Base-by-base conservation (phyloP, 192 early-diverging fungal genomes). In the Rhizoclosmatium globosum region DNA sequence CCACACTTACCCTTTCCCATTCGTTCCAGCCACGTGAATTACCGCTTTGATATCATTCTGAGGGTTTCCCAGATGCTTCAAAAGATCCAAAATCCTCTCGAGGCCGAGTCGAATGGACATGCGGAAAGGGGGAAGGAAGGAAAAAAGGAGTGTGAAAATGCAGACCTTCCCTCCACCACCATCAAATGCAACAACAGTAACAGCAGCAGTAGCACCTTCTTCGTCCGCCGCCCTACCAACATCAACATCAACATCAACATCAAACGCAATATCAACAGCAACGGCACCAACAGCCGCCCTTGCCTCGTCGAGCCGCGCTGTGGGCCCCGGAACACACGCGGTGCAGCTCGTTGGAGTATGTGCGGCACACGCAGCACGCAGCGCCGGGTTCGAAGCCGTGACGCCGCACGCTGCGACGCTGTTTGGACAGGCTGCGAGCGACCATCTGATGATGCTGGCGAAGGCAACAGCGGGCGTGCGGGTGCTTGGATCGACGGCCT, bases 1-100 rank as follows among this genome's bases (percentile, higher is more conserved):
- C 31, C 31, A 4, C 2, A 39, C 38, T 6, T 39, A 74, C 72
- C 95, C 95, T 80, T 96, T 96, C 60, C 95, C 95, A 78, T 96
- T 96, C 0, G 95, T 96, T 19, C 95, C 95, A 4, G 93, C 94
- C 1, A 96, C 92, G 80, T 96, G 95, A 38, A 96, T 84, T 4
- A 62, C 60, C n/a, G 89, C 82, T 21, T 80, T 70, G 71, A 89
- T 83, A 17, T 70, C 76, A 42, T 62, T 39, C 13, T 93, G 85
- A 1, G 93, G 93, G 62, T 67, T 85, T 78, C 69, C 88, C 46
- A 79, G 73, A 57, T 39, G 68, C 38, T 62, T 61, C 69, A 94
- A 79, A 39, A 93, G 87, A n/a, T 46, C 44, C 23, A 43, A n/a
- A 59, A 92, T 90, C 50, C 88, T 41, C 13, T 76, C 80, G 39